phyloP scores from a whole-genome alignment of 805 yeast species.

The Hanseniaspora lachancei region DNA sequence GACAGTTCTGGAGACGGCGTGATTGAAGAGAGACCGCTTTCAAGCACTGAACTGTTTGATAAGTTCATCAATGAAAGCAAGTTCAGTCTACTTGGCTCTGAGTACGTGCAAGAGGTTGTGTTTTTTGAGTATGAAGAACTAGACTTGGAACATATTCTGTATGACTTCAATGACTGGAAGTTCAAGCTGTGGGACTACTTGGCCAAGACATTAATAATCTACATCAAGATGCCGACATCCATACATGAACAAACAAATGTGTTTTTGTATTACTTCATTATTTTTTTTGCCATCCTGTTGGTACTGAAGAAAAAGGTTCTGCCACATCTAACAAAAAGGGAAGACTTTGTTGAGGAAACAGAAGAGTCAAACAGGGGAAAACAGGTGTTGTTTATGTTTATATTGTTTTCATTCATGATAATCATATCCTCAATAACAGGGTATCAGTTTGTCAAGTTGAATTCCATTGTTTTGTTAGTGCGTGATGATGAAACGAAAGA shows the following conservation, averaged over 20 bases:
- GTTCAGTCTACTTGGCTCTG: background rate
- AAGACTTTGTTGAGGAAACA: background rate
- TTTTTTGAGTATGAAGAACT: slow-evolving; percentile 10
- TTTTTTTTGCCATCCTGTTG: slow-evolving; percentile 34
- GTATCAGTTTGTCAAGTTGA: slow-evolving; percentile 47
- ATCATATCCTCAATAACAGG: slow-evolving; percentile 42
- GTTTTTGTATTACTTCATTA: slow-evolving; percentile 35
- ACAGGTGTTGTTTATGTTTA: background rate
- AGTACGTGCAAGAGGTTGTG: background rate
- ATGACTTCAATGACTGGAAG: slow-evolving; percentile 6
- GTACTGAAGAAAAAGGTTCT: slow-evolving; percentile 37
- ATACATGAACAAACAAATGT: slow-evolving; percentile 24
- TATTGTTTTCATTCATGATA: slow-evolving; percentile 19
- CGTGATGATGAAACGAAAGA: slow-evolving; percentile 34
- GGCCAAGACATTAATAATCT: background rate
- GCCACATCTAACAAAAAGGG: slow-evolving; percentile 17
- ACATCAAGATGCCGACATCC: slow-evolving; percentile 15
- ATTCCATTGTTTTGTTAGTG: slow-evolving; percentile 51
- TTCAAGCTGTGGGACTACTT: slow-evolving; percentile 12
- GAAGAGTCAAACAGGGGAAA: background rate
- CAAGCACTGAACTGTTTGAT: background rate
- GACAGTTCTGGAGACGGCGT: background rate
- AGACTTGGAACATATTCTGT: background rate
- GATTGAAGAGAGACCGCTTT: background rate
- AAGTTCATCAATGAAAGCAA: slow-evolving; percentile 3